phyloP scores from a whole-genome alignment of 176 grass and related monocot species.

The Rhynchospora tenuis region DNA sequence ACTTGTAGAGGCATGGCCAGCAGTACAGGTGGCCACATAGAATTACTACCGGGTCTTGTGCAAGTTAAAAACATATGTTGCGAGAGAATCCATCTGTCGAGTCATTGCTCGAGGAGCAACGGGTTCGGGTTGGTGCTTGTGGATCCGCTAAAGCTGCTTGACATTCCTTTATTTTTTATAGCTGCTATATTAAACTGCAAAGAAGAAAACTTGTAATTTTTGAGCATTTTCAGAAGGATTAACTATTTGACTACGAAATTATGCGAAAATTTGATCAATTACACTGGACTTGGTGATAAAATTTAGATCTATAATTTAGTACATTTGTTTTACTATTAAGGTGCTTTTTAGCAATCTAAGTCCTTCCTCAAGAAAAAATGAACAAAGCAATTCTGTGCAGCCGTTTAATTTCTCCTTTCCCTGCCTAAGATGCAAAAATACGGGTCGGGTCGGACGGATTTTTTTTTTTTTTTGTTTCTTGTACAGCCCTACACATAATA shows the following conservation, averaged over 20 bases:
- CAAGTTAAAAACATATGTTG: slow-evolving; percentile 92
- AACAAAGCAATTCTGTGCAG: too few relatives aligned
- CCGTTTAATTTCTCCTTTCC: too few relatives aligned
- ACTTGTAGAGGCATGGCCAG: slow-evolving; percentile 93
- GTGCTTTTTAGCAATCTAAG: too few relatives aligned
- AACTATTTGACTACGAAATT: neutral
- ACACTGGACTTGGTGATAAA: neutral
- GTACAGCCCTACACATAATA: too few relatives aligned
- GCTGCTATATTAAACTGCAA: neutral
- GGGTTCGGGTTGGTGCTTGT: neutral
- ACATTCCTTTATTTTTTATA: neutral
- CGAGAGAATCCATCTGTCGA: slow-evolving; percentile 62
- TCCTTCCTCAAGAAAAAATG: too few relatives aligned
- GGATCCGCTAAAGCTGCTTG: neutral
- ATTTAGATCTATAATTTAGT: neutral
- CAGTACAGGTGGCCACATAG: slow-evolving; percentile 92
- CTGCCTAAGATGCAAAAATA: too few relatives aligned
- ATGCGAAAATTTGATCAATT: neutral
- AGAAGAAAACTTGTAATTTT: neutral
- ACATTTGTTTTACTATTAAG: too few relatives aligned
- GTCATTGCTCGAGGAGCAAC: slow-evolving; percentile 24
- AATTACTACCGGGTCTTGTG: slow-evolving; percentile 85
- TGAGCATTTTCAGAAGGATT: neutral
- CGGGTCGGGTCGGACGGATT: too few relatives aligned
- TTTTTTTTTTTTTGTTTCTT: too few relatives aligned